These are phyloP conservation scores for Solioccasus polychromus DNA, from an alignment of 768 basidiomycete species.

Conservation along the genomic window DNA sequence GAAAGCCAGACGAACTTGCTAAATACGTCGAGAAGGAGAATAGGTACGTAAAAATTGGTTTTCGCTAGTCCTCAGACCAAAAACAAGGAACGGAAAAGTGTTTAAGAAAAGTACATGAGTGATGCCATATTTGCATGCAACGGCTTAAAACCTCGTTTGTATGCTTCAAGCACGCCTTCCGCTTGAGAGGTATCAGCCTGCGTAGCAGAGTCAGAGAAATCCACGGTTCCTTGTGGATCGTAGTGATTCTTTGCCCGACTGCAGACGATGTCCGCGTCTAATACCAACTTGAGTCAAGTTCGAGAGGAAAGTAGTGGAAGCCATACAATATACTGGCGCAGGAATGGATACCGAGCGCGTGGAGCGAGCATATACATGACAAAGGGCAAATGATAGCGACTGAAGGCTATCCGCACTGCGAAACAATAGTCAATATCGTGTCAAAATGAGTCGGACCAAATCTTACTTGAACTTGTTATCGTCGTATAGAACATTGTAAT, in stretches of 20 bases:
- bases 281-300: neutral
- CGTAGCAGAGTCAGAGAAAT: slow-evolving; percentile 60
- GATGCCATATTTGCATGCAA: slow-evolving; percentile 48
- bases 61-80: neutral
- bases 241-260: slow-evolving; percentile 80
- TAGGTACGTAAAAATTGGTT: neutral
- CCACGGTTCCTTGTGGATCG: slow-evolving; percentile 54
- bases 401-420: slow-evolving; percentile 66
- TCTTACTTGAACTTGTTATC: slow-evolving; percentile 60
- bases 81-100: neutral
- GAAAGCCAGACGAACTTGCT: neutral
- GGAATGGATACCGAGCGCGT: slow-evolving; percentile 82
- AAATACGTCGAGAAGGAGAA: neutral
- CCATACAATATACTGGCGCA: slow-evolving; percentile 78
- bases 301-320: neutral
- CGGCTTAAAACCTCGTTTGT: slow-evolving; percentile 52
- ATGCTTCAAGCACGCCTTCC: slow-evolving; percentile 45
- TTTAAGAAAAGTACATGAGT: slow-evolving; percentile 59
- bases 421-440: slow-evolving; percentile 6
- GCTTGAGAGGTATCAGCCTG: slow-evolving; percentile 40
- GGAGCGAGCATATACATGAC: slow-evolving; percentile 77
- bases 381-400: slow-evolving; percentile 67
- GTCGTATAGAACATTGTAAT: slow-evolving; percentile 45
- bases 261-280: slow-evolving; percentile 78
- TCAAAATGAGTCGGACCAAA: neutral